Evolutionary conservation across 2,329 filamentous ascomycete species (phyloP).

Genomic region (Apiospora kogelbergensis): DNA sequence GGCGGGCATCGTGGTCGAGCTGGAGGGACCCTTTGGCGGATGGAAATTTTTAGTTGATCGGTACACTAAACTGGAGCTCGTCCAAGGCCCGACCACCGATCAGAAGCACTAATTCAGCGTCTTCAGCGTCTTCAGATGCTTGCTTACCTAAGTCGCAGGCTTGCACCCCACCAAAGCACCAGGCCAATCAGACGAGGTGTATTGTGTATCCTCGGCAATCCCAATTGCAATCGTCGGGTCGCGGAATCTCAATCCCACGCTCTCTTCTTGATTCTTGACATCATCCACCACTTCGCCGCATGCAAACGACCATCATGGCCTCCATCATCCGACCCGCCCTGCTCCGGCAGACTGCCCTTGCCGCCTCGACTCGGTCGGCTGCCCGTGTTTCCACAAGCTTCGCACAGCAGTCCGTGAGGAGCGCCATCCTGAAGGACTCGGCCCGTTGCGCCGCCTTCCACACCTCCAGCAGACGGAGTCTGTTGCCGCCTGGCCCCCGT

Average conservation of each 20-base stretch:
- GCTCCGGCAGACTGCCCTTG: conserved; percentile 52
- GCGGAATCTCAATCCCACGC: not conserved
- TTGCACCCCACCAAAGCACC: not conserved
- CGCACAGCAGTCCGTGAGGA: conserved; percentile 29
- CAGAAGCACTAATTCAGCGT: not conserved
- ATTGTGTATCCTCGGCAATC: conserved; percentile 11
- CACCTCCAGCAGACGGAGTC: conserved; percentile 70
- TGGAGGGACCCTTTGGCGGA: not conserved
- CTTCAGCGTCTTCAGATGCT: not conserved
- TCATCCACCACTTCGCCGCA: not conserved
- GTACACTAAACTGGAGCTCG: not conserved
- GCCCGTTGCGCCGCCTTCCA: conserved; percentile 79
- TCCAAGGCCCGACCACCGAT: not conserved
- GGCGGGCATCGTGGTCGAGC: not conserved
- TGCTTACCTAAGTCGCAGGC: not conserved
- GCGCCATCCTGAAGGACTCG: conserved; percentile 34
- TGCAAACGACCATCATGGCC: conserved; percentile 43
- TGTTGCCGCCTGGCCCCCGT: conserved; percentile 86
- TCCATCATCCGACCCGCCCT: conserved; percentile 55
- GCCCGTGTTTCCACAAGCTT: conserved; percentile 29
- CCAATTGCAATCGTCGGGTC: conserved; percentile 8
- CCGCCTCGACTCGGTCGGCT: conserved; percentile 39
- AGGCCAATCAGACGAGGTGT: not conserved
- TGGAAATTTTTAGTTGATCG: not conserved
- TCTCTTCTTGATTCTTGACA: not conserved